Evolutionary conservation across 2,329 filamentous ascomycete genomes (phyloP), one percentile per base, ranked within the genome.

Genomic region (Cladophialophora exuberans): DNA sequence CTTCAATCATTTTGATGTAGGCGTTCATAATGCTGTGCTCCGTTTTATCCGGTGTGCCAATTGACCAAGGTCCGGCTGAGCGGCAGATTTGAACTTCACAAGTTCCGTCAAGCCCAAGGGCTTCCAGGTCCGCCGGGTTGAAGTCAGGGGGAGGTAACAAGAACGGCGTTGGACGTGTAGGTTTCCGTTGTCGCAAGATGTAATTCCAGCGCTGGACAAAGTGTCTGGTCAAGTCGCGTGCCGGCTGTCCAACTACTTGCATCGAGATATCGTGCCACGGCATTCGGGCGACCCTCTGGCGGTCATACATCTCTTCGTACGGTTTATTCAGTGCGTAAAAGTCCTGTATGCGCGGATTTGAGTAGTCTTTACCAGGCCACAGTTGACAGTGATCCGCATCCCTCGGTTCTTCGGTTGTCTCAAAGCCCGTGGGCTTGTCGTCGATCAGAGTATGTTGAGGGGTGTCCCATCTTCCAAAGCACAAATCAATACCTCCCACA

Each of bases 121-220:
- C 84, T 67, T 96, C 89, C 36, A 99, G 80, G 66, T 99, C 94
- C 30, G 87, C 88, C 25, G 85, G 80, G 47, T 89, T 89, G 65
- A 92, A 96, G 69, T 99, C 95, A 1, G 94, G 94, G 0, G 94
- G 92, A 3, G 94, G 94, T 4, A 99, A 81, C 33, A 99, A 74
- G 70, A 97, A 96, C 0, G 94, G 94, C 1, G 95, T 92, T 3
- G 94, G 95, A 17, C 94, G 84, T 1, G 93, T 96, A 4, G 94
- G 91, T 66, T 96, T 96, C 55, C 94, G 86, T 59, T 95, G 92
- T 49, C 94, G 87, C 44, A 96, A 83, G 35, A 99, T 85, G 65
- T 97, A 97, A 70, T 97, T 97, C 94, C 94, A 99, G 57, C 94
- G 83, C 72, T 99, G 94, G 3, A 97, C 91, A 67, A 99, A 99